phyloP scores from a whole-genome alignment of 139 green algal species.

The Micromonas pusilla region DNA sequence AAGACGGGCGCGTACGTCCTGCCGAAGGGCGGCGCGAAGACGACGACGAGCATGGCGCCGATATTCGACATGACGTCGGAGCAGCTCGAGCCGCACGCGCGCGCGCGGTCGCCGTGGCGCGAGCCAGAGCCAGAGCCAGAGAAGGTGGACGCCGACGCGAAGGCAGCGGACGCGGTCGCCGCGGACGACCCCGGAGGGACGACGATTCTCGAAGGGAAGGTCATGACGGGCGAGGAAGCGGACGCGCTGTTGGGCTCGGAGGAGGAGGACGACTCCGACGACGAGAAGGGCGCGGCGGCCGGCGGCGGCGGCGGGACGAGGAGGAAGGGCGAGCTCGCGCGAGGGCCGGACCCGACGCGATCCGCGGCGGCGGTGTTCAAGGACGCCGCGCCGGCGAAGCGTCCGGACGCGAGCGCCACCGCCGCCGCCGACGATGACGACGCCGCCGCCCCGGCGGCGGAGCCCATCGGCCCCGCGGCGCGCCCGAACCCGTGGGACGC shows the following conservation, averaged over 20 bases:
- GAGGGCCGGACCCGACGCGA: too few relatives aligned
- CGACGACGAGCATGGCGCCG: background rate
- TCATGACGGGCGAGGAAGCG: conserved; percentile 12
- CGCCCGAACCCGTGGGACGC: background rate
- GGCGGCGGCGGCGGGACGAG: background rate
- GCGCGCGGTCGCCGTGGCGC: conserved; percentile 1
- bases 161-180: background rate
- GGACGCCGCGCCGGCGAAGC: too few relatives aligned
- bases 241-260: background rate
- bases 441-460: too few relatives aligned
- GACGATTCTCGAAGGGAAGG: background rate
- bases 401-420: too few relatives aligned
- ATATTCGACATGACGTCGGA: background rate
- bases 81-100: background rate
- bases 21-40: background rate
- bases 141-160: background rate
- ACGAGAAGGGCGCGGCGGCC: background rate
- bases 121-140: background rate
- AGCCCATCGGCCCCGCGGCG: background rate
- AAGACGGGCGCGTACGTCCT: conserved; percentile 12
- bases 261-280: background rate
- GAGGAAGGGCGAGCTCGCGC: background rate
- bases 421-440: too few relatives aligned
- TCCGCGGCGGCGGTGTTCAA: too few relatives aligned
- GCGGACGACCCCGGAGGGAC: background rate